Evolutionary conservation across 1,284 basidiomycete species (phyloP).

Genomic region (Trametes polyzona): DNA sequence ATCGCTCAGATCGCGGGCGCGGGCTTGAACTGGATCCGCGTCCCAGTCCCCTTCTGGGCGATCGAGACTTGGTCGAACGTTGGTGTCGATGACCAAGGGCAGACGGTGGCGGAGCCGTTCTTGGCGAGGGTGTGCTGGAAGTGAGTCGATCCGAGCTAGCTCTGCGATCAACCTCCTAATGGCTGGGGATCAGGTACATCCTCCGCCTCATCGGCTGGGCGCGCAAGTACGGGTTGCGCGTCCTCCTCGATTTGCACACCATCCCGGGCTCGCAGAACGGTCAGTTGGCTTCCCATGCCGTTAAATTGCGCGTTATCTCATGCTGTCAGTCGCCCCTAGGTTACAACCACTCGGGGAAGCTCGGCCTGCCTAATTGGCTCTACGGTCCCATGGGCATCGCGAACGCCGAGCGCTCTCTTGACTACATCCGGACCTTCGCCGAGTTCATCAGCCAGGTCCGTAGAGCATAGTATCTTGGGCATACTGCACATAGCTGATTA

Average conservation of each 20-base stretch:
- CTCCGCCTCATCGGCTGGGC: slow-evolving; percentile 80
- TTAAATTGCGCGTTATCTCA: too few species aligned
- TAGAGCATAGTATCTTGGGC: too few species aligned
- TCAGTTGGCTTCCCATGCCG: slow-evolving; percentile 29
- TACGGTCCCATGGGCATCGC: slow-evolving; percentile 64
- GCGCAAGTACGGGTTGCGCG: slow-evolving; percentile 86
- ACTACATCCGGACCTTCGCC: slow-evolving; percentile 58
- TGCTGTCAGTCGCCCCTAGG: slow-evolving; percentile 34
- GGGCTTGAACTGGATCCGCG: slow-evolving; percentile 78
- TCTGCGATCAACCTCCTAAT: neutral
- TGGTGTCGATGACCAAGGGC: slow-evolving; percentile 28
- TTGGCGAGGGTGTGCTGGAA: slow-evolving; percentile 39
- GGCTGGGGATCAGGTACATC: slow-evolving; percentile 57
- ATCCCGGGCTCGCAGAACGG: slow-evolving; percentile 80
- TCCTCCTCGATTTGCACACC: slow-evolving; percentile 86
- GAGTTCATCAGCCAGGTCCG: slow-evolving; percentile 61
- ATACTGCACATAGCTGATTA: neutral
- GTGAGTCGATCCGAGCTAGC: slow-evolving; percentile 33
- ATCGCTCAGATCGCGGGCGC: slow-evolving; percentile 43
- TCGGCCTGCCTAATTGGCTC: slow-evolving; percentile 58
- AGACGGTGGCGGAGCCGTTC: slow-evolving; percentile 38
- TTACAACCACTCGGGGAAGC: slow-evolving; percentile 55
- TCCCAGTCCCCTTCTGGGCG: slow-evolving; percentile 83
- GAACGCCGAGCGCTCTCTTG: slow-evolving; percentile 61
- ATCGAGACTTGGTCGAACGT: slow-evolving; percentile 62